Evolutionary conservation across 345 rosid species (phyloP).

Genomic region (Hibiscus trionum): DNA sequence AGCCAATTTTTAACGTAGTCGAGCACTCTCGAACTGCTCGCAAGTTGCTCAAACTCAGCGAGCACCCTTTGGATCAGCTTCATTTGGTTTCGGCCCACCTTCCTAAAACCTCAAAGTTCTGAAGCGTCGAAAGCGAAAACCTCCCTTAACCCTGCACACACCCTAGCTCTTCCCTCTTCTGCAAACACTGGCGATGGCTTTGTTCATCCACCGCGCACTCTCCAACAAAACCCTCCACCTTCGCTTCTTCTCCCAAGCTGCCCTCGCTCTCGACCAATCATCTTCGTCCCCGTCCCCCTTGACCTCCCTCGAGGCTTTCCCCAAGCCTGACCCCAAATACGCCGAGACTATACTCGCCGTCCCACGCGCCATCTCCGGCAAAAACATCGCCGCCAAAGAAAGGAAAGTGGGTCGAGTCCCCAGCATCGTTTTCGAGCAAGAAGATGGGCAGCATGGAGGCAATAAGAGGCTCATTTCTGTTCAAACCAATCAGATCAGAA

Average conservation of each 20-base stretch:
- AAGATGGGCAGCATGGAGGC: constrained; percentile 87
- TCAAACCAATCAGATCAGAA: constrained; percentile 67
- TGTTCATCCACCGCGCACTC: constrained; percentile 50
- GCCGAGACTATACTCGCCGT: constrained; percentile 64
- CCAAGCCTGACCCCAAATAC: constrained; percentile 63
- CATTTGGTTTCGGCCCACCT: not conserved
- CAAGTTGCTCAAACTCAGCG: too few relatives aligned
- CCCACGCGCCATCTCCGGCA: constrained; percentile 64
- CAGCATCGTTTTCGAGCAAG: constrained; percentile 75
- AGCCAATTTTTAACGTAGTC: too few relatives aligned
- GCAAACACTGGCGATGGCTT: constrained; percentile 12
- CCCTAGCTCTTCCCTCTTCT: not conserved
- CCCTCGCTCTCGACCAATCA: constrained; percentile 19
- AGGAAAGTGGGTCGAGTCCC: constrained; percentile 81
- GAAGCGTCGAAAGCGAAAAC: constrained; percentile 5
- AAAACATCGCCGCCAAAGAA: constrained; percentile 51
- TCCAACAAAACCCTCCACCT: constrained; percentile 34
- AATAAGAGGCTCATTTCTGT: constrained; percentile 82
- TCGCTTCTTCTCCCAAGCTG: constrained; percentile 51
- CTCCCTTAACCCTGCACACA: constrained; percentile 10
- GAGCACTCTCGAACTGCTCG: too few relatives aligned
- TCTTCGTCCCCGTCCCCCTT: constrained; percentile 22
- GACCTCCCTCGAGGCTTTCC: constrained; percentile 60
- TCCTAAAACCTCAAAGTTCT: not conserved
- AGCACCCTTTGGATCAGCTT: not conserved